phyloP scores from a whole-genome alignment of 225 moss, liverwort and hornwort genomes.

The Sphagnum tenellum region DNA sequence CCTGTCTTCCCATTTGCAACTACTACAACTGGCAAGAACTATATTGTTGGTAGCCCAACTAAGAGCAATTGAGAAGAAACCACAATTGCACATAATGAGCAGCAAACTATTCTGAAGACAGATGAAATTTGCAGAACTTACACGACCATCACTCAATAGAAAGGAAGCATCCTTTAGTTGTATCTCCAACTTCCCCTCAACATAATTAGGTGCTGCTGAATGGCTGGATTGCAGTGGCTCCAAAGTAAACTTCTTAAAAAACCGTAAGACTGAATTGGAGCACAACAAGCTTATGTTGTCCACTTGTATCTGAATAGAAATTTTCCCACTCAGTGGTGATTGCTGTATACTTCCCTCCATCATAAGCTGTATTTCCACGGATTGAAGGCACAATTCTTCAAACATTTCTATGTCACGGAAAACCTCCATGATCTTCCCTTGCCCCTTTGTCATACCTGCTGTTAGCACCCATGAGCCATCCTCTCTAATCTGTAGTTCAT shows the following conservation, averaged over 20 bases:
- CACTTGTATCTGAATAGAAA: conserved; percentile 37
- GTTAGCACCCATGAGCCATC: conserved; percentile 67
- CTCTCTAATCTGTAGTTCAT: conserved; percentile 53
- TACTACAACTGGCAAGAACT: background rate
- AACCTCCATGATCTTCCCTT: conserved; percentile 51
- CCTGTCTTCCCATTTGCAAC: background rate
- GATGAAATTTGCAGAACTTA: conserved; percentile 32
- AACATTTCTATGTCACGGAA: conserved; percentile 40
- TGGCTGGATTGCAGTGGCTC: conserved; percentile 41
- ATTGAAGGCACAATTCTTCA: conserved; percentile 58
- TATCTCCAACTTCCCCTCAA: conserved; percentile 46
- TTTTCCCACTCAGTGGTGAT: conserved; percentile 32
- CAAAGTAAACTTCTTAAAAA: conserved; percentile 63
- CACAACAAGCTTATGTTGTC: conserved; percentile 71
- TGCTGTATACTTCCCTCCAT: conserved; percentile 47
- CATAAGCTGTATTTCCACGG: conserved; percentile 37
- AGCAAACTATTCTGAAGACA: background rate
- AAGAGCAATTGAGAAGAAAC: no score
- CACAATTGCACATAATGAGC: no score
- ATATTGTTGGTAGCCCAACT: background rate
- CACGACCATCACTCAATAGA: conserved; percentile 86
- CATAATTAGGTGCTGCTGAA: conserved; percentile 27
- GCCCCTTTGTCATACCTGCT: conserved; percentile 54
- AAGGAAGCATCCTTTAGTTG: conserved; percentile 61
- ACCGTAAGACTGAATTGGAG: conserved; percentile 62